Evolutionary conservation across 345 rosid genomes (phyloP).

Genomic region (Luvunga scandens): DNA sequence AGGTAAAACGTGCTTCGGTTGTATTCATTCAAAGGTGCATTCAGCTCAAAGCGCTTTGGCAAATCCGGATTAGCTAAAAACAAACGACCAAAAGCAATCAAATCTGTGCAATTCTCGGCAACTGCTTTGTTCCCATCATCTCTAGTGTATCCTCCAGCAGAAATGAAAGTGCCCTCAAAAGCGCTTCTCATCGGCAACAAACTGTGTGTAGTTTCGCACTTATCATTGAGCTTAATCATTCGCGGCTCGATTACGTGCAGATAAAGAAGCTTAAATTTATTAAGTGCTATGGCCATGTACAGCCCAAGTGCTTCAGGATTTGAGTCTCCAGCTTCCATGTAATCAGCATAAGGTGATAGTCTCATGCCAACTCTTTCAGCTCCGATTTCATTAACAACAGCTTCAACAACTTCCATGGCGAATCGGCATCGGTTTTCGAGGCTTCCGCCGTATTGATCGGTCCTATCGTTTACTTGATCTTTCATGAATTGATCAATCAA

Average conservation of each 20-base stretch:
- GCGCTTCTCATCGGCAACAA: slow-evolving; percentile 35
- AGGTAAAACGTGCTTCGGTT: slow-evolving; percentile 25
- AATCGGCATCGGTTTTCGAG: no score
- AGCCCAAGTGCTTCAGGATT: slow-evolving; percentile 35
- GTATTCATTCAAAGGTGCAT: slow-evolving; percentile 35
- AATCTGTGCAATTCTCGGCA: slow-evolving; percentile 22
- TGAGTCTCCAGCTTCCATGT: slow-evolving; percentile 33
- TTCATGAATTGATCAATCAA: not conserved
- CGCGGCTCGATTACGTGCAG: slow-evolving; percentile 41
- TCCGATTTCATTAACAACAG: slow-evolving; percentile 11
- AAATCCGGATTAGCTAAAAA: slow-evolving; percentile 46
- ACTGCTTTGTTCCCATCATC: slow-evolving; percentile 37
- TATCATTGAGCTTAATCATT: slow-evolving; percentile 25
- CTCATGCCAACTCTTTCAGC: no score
- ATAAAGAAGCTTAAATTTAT: slow-evolving; percentile 28
- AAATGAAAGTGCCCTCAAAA: slow-evolving; percentile 35
- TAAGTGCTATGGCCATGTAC: slow-evolving; percentile 36
- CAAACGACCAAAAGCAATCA: not conserved
- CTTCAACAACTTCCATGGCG: slow-evolving; percentile 26
- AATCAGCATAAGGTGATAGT: no score
- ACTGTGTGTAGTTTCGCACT: slow-evolving; percentile 6
- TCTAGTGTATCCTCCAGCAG: slow-evolving; percentile 34
- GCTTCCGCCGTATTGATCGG: slow-evolving; percentile 27
- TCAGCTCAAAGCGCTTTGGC: slow-evolving; percentile 34
- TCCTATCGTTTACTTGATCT: not conserved